Evolutionary conservation across 2,329 filamentous ascomycete species (phyloP).

Genomic region (Fusarium humuli): DNA sequence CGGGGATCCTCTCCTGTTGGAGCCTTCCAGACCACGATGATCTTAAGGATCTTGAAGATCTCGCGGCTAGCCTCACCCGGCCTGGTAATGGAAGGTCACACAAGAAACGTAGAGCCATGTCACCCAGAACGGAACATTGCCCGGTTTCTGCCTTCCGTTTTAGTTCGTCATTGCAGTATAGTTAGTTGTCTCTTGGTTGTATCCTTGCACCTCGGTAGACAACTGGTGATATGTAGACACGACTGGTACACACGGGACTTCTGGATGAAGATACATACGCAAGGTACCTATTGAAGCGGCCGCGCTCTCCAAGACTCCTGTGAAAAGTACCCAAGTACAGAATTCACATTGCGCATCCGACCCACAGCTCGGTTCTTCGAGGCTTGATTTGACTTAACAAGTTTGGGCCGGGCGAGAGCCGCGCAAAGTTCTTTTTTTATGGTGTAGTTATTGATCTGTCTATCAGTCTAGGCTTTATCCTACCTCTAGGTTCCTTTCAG

Average conservation of each 20-base stretch:
- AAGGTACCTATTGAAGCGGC: constrained; percentile 12
- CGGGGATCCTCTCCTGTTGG: constrained; percentile 50
- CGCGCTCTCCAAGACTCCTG: neutral
- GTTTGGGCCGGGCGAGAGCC: neutral
- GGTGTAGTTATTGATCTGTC: neutral
- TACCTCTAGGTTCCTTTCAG: neutral
- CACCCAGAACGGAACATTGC: constrained; percentile 9
- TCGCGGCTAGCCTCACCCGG: constrained; percentile 56
- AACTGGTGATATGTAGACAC: neutral
- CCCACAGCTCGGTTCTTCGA: neutral
- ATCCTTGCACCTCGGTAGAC: constrained; percentile 12
- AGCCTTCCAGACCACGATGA: constrained; percentile 51
- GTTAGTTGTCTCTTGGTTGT: neutral
- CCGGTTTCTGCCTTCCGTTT: constrained; percentile 38
- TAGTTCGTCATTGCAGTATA: constrained; percentile 11
- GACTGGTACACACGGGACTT: neutral
- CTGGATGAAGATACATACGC: neutral
- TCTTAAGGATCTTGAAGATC: constrained; percentile 56
- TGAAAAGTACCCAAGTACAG: neutral
- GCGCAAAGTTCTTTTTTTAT: neutral
- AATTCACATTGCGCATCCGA: neutral
- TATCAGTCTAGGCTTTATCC: neutral
- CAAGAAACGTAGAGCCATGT: constrained; percentile 1
- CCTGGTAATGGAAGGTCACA: constrained; percentile 36
- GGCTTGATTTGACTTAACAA: neutral